Evolutionary conservation across 2,329 filamentous ascomycete species (phyloP), one percentile per base, ranked within the genome.

Genomic region (Alternaria ventricosa): DNA sequence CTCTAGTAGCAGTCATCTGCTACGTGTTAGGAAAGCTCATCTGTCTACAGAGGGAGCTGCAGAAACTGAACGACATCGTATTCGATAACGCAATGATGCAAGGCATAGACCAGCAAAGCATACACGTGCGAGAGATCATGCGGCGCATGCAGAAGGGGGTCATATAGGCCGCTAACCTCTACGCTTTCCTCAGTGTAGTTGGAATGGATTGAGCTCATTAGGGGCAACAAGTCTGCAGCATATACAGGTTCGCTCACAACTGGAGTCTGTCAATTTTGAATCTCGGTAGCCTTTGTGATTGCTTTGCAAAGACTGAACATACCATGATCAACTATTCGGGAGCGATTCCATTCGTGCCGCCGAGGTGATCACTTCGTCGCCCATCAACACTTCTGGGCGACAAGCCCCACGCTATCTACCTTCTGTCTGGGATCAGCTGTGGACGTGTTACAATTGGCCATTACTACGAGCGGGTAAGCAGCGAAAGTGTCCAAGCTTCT

Each of bases 401-500:
- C 33, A 41, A 41, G 33, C 33, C 33, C 4, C 33, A 4, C 33
- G 33, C n/a, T 8, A 8, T 41, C 15, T 9, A 41, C 15, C 8
- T 6, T 25, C 8, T 25, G 8, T 8, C 8, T 25, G 23, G 8
- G 23, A 25, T 25, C 23, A 25, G 8, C 23, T 25, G 5, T 25
- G 8, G 23, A 25, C 23, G 5, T 25, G 23, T 28, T 33, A 20
- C 20, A 36, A 53, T 53, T 36, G 28, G 49, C 3, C 18, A 5
- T 9, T 4, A 23, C 4, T n/a, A 8, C 6, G 20, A 13, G 9
- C 20, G 6, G 9, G 15, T n/a, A 9, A 7, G n/a, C 20, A 18
- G 13, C 15, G 20, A 65, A 65, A 60, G 13, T 41, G 55, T 54
- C 33, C 59, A 60, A 65, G 62, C 45, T 12, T 51, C 59, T 60